phyloP scores from a whole-genome alignment of 805 yeast genomes.

The Wickerhamomyces mucosus region DNA sequence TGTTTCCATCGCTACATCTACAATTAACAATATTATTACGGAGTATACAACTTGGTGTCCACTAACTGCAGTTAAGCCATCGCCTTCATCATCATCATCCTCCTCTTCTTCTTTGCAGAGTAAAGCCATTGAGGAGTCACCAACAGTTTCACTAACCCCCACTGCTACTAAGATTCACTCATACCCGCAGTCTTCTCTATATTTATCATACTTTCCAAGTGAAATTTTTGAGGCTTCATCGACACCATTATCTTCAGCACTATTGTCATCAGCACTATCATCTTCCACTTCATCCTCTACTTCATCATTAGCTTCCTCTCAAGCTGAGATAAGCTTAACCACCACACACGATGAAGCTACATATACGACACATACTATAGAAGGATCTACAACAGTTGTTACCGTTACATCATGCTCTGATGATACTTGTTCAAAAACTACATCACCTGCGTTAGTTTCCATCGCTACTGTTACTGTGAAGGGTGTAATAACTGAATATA shows the following conservation, averaged over 20 bases:
- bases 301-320: not conserved
- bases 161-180: not conserved
- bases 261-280: not conserved
- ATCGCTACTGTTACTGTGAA: constrained; percentile 25
- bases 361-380: no score
- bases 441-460: constrained; percentile 8
- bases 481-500: constrained; percentile 20
- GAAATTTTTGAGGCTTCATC: not conserved
- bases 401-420: constrained; percentile 12
- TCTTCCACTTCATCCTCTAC: not conserved
- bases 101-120: not conserved
- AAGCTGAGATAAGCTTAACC: not conserved
- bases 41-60: constrained; percentile 19
- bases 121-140: not conserved
- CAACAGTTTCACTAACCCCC: not conserved
- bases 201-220: not conserved
- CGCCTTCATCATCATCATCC: not conserved
- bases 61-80: constrained; percentile 4
- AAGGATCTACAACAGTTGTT: constrained; percentile 12
- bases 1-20: constrained; percentile 24
- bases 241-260: not conserved
- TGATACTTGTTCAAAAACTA: constrained; percentile 4
- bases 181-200: no score
- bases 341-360: not conserved
- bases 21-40: constrained; percentile 21